A percentile compares a stretch with the other conserved stretches of the same genome.
phyloP scores from a whole-genome alignment of 2,329 filamentous ascomycete genomes.

The Mycosphaerella arachidis region DNA sequence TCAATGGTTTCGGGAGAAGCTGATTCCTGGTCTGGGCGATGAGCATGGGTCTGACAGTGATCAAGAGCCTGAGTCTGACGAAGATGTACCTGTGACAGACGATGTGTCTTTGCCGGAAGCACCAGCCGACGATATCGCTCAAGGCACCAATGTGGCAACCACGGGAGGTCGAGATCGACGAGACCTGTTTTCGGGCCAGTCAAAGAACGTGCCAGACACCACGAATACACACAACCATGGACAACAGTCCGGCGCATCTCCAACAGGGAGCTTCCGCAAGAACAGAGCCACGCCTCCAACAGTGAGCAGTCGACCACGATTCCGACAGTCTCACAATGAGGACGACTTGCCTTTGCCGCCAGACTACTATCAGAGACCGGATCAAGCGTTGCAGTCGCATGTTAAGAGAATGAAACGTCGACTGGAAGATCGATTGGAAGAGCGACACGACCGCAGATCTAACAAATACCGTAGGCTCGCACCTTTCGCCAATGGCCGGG shows the following conservation, averaged over 20 bases:
- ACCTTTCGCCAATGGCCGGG: neutral
- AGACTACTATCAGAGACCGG: neutral
- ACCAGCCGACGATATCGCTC: neutral
- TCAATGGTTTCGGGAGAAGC: neutral
- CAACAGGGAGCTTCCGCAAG: too few species aligned
- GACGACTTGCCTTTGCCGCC: neutral
- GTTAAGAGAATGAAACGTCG: neutral
- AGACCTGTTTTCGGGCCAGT: neutral
- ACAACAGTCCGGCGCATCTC: too few species aligned
- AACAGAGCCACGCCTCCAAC: too few species aligned
- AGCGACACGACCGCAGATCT: neutral
- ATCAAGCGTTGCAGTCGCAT: neutral
- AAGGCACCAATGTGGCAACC: neutral
- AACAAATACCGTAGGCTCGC: neutral
- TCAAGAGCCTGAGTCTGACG: neutral
- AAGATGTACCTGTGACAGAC: neutral
- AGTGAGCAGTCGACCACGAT: too few species aligned
- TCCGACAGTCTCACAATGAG: too few species aligned
- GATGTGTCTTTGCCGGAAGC: neutral
- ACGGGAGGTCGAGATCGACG: neutral
- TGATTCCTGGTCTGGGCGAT: neutral
- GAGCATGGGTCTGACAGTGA: neutral
- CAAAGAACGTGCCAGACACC: too few species aligned
- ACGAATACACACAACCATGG: too few species aligned
- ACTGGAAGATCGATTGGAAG: neutral